Percentiles rank a stretch among this genome's conserved stretches.
These are phyloP conservation scores for Pelargonium australe DNA, from an alignment of 441 rosid species.

Conservation along the genomic window DNA sequence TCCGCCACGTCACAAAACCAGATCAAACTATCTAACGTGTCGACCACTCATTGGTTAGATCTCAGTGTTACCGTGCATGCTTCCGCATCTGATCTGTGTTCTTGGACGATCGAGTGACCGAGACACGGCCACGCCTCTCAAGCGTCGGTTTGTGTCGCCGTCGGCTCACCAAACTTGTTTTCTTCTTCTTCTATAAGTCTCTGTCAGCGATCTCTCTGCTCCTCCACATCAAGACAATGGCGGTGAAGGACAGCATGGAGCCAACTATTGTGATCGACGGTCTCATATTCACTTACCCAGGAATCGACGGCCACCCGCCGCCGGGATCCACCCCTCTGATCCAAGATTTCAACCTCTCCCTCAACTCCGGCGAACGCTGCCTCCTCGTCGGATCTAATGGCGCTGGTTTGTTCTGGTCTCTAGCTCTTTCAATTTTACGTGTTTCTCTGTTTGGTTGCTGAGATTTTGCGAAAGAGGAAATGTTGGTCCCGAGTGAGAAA, in stretches of 20 bases:
- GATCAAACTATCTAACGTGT: too few relatives aligned
- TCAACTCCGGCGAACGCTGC: slow-evolving; percentile 63
- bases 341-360: slow-evolving; percentile 54
- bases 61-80: too few relatives aligned
- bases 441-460: not conserved
- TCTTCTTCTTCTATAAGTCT: too few relatives aligned
- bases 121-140: too few relatives aligned
- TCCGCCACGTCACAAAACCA: too few relatives aligned
- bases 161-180: too few relatives aligned
- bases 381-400: slow-evolving; percentile 96
- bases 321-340: slow-evolving; percentile 72
- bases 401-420: slow-evolving; percentile 48
- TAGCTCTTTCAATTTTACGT: not conserved
- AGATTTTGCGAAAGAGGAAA: not conserved
- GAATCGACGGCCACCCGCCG: slow-evolving; percentile 92
- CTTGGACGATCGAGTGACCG: too few relatives aligned
- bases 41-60: too few relatives aligned
- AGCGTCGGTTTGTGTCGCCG: too few relatives aligned
- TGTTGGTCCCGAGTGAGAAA: not conserved
- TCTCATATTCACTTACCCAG: slow-evolving; percentile 77
- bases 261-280: slow-evolving; percentile 62
- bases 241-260: slow-evolving; percentile 29
- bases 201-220: too few relatives aligned
- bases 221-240: slow-evolving; percentile 20
- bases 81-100: too few relatives aligned